Conservation (phyloP, 306 rosid species). For the Parietaria judaica region DNA sequence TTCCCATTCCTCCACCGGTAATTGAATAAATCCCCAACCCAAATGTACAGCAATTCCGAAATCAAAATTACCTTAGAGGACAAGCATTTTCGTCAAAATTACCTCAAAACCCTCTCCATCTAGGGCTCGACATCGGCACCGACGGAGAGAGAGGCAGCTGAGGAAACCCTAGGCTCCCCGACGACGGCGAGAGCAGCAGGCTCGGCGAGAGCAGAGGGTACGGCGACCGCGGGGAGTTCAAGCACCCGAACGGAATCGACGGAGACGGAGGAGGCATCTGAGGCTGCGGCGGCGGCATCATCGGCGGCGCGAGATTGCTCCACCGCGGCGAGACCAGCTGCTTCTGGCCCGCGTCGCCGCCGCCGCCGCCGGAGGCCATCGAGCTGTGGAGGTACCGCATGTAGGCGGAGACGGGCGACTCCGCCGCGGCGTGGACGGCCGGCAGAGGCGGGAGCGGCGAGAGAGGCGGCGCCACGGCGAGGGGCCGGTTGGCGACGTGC, state of each 20-base stretch:
- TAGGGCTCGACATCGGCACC: slow-evolving; percentile 72
- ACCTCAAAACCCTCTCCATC: slow-evolving; percentile 55
- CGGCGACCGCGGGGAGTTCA: slow-evolving; percentile 72
- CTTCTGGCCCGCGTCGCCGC: slow-evolving; percentile 37
- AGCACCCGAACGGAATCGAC: slow-evolving; percentile 69
- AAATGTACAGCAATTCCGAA: slow-evolving; percentile 42
- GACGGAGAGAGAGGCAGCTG: slow-evolving; percentile 91
- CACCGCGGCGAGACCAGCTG: slow-evolving; percentile 62
- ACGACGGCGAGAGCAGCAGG: slow-evolving; percentile 56
- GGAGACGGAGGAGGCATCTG: slow-evolving; percentile 59
- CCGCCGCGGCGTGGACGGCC: slow-evolving; percentile 86
- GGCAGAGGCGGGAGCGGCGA: slow-evolving; percentile 32
- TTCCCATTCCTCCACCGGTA: slow-evolving; percentile 34
- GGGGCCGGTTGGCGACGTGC: slow-evolving; percentile 52
- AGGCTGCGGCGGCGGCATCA: slow-evolving; percentile 8
- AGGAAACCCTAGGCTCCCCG: slow-evolving; percentile 69
- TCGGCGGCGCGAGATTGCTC: slow-evolving; percentile 27
- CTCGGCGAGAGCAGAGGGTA: slow-evolving; percentile 52
- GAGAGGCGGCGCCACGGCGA: slow-evolving; percentile 19
- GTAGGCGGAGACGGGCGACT: slow-evolving; percentile 86
- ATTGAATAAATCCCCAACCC: slow-evolving; percentile 36
- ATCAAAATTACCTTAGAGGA: background rate
- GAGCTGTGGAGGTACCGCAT: slow-evolving; percentile 64
- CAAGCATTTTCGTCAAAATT: too few species aligned
- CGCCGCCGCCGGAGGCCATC: slow-evolving; percentile 7